Percentiles rank a stretch among this genome's conserved stretches.
Evolutionary conservation across 495 filamentous ascomycete genomes (phyloP).

Genomic region (Penicillium paradoxum): DNA sequence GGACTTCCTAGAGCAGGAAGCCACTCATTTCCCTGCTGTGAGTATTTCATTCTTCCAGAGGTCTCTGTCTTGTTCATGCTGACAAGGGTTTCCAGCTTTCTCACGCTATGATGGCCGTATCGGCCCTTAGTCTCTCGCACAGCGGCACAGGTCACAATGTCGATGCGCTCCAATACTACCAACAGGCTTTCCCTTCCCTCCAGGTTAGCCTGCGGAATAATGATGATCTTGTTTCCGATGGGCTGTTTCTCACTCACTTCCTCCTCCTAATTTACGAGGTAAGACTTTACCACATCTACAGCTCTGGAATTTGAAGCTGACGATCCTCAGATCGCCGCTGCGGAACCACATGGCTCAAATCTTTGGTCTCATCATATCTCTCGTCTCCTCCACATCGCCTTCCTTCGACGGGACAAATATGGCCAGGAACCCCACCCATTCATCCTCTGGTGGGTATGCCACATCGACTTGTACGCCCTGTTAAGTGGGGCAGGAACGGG

Average conservation of each 20-base stretch:
- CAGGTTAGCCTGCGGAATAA: slow-evolving; percentile 41
- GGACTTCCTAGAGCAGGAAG: slow-evolving; percentile 47
- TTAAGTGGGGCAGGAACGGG: slow-evolving; percentile 50
- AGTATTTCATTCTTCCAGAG: slow-evolving; percentile 12
- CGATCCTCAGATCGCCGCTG: slow-evolving; percentile 39
- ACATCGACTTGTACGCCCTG: slow-evolving; percentile 54
- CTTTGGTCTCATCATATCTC: slow-evolving; percentile 54
- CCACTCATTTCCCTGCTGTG: slow-evolving; percentile 49
- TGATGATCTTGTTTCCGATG: slow-evolving; percentile 52
- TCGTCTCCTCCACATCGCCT: slow-evolving; percentile 48
- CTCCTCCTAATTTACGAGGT: slow-evolving; percentile 58
- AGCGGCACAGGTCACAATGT: slow-evolving; percentile 40
- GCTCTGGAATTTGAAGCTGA: background rate
- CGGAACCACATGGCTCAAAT: slow-evolving; percentile 41
- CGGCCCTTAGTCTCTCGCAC: slow-evolving; percentile 51
- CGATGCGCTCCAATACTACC: slow-evolving; percentile 53
- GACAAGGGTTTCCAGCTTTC: slow-evolving; percentile 40
- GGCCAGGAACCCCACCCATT: slow-evolving; percentile 47
- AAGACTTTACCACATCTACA: slow-evolving; percentile 6
- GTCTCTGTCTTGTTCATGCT: slow-evolving; percentile 1
- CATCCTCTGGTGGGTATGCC: slow-evolving; percentile 52
- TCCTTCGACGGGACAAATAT: slow-evolving; percentile 41
- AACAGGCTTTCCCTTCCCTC: slow-evolving; percentile 47
- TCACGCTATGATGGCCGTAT: slow-evolving; percentile 58
- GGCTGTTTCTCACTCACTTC: slow-evolving; percentile 55